Conservation (phyloP, 495 filamentous ascomycete genomes). For the Aspergillus carlsbadensis region DNA sequence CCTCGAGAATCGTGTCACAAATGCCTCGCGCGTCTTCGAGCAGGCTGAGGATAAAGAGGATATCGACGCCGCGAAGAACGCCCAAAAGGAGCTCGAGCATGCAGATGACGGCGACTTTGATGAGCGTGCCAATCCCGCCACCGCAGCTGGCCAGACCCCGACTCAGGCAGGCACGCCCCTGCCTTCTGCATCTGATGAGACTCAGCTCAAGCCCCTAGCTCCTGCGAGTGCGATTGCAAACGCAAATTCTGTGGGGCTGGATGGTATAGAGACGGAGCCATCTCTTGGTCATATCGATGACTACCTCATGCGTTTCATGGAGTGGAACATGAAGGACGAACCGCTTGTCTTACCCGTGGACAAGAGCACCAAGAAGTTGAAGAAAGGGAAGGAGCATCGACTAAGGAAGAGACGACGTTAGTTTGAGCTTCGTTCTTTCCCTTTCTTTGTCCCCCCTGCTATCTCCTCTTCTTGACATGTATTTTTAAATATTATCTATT, state of each 20-base stretch:
- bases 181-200: slow-evolving; percentile 18
- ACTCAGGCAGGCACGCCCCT: slow-evolving; percentile 33
- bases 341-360: slow-evolving; percentile 77
- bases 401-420: slow-evolving; percentile 43
- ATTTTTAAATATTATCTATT: too few species aligned
- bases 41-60: slow-evolving; percentile 93
- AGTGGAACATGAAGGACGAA: slow-evolving; percentile 73
- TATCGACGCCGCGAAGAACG: slow-evolving; percentile 78
- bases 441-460: not conserved
- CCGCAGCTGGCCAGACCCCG: slow-evolving; percentile 24
- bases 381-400: slow-evolving; percentile 70
- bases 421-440: slow-evolving; percentile 4
- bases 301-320: slow-evolving; percentile 78
- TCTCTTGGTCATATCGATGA: slow-evolving; percentile 69
- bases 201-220: not conserved
- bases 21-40: slow-evolving; percentile 67
- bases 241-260: slow-evolving; percentile 17
- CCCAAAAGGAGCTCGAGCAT: slow-evolving; percentile 82
- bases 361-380: slow-evolving; percentile 74
- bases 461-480: not conserved
- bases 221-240: not conserved
- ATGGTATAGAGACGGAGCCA: slow-evolving; percentile 35
- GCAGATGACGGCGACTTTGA: slow-evolving; percentile 89
- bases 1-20: slow-evolving; percentile 57
- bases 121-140: slow-evolving; percentile 51